Percentiles rank a stretch among this genome's conserved stretches.
These are phyloP conservation scores for Lolium multiflorum DNA, from an alignment of 176 grass and related monocot genomes.

Conservation along the genomic window DNA sequence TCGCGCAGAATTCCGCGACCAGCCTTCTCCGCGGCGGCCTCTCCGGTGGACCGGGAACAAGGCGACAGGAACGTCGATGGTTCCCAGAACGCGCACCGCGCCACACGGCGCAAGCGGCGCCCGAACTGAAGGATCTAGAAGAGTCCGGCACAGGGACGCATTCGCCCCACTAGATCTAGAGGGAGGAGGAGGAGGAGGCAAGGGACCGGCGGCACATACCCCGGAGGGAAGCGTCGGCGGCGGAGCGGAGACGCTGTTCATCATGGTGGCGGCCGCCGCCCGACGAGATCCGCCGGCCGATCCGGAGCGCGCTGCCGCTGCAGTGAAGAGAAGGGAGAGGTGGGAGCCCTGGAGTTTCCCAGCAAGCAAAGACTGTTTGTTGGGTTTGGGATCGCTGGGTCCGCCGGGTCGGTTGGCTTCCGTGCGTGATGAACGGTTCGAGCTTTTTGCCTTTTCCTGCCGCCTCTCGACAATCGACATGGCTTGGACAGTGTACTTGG, in stretches of 20 bases:
- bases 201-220: slow-evolving; percentile 6
- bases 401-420: not conserved
- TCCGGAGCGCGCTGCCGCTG: not conserved
- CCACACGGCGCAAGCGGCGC: not conserved
- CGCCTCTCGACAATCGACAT: too few species aligned
- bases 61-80: not conserved
- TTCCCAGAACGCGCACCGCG: not conserved
- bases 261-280: slow-evolving; percentile 32
- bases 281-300: not conserved
- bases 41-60: not conserved
- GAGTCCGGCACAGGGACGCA: not conserved
- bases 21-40: not conserved
- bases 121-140: not conserved
- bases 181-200: not conserved
- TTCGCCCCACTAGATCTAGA: slow-evolving; percentile 42
- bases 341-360: slow-evolving; percentile 45
- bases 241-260: slow-evolving; percentile 41
- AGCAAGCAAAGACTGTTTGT: slow-evolving; percentile 41
- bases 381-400: not conserved
- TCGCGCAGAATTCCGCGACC: not conserved
- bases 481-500: too few species aligned
- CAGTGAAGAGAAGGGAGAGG: not conserved
- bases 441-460: not conserved
- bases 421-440: not conserved
- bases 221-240: slow-evolving; percentile 44